These are phyloP conservation scores for Setomelanomma holmii DNA, from an alignment of 2,329 filamentous ascomycete genomes.

Conservation along the genomic window DNA sequence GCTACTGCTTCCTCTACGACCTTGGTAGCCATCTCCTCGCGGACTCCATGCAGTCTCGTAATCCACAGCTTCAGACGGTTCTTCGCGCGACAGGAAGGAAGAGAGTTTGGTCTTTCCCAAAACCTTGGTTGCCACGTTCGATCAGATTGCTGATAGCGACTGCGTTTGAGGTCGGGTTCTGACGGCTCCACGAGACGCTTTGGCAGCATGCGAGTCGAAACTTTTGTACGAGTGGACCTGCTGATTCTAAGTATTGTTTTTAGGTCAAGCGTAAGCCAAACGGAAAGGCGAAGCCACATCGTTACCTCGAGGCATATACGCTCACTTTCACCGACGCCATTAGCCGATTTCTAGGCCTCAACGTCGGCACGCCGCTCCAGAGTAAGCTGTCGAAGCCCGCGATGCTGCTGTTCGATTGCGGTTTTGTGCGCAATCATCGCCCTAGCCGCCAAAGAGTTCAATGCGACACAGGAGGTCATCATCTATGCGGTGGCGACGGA, in stretches of 20 bases:
- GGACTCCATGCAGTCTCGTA: conserved; percentile 28
- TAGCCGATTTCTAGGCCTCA: conserved; percentile 50
- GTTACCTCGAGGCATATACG: conserved; percentile 59
- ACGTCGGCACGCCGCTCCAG: conserved; percentile 48
- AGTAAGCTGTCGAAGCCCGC: conserved; percentile 46
- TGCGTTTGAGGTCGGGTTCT: too few relatives aligned
- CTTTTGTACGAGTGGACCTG: too few relatives aligned
- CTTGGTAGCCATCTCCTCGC: conserved; percentile 32
- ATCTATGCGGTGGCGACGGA: conserved; percentile 51
- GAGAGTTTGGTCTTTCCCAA: conserved; percentile 60
- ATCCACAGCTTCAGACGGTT: conserved; percentile 8
- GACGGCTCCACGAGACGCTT: too few relatives aligned
- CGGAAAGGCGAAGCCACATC: conserved; percentile 44
- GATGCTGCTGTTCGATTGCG: conserved; percentile 46
- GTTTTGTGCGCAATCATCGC: conserved; percentile 50
- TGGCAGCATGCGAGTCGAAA: too few relatives aligned
- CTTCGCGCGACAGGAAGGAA: conserved; percentile 48
- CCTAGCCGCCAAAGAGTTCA: conserved; percentile 49
- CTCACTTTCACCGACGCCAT: conserved; percentile 55
- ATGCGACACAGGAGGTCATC: conserved; percentile 48
- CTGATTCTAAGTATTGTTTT: background rate
- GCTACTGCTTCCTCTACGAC: conserved; percentile 10
- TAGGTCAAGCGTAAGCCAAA: conserved; percentile 51
- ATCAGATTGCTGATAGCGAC: too few relatives aligned
- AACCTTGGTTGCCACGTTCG: too few relatives aligned